Evolutionary conservation across 768 basidiomycete genomes (phyloP), one percentile per base, ranked within the genome.

Genomic region (Amanita molliuscula): DNA sequence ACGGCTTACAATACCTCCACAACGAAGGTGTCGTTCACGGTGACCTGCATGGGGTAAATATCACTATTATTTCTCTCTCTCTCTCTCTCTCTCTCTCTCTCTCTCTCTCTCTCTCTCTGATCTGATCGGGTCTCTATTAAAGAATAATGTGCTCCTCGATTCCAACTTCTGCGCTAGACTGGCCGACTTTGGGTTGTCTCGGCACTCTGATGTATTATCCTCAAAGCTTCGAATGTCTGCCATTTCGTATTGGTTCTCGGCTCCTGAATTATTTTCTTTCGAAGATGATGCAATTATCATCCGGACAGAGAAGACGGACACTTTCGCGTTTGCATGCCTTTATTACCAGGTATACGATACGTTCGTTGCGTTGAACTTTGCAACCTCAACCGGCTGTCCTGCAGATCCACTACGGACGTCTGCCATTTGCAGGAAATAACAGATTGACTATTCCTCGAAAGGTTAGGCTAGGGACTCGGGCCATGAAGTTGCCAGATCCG

Each of bases 81-180:
- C n/a, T 6, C 8, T n/a, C n/a, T n/a, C n/a, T n/a, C n/a, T n/a
- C n/a, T n/a, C n/a, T n/a, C n/a, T n/a, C n/a, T n/a, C n/a, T n/a
- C n/a, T n/a, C n/a, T n/a, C n/a, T n/a, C n/a, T n/a, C n/a, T n/a
- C n/a, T n/a, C n/a, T n/a, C n/a, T n/a, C n/a, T n/a, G n/a, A n/a
- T n/a, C 36, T 33, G 28, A 37, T 26, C 8, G 7, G 11, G 25
- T 2, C 20, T 26, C n/a, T 5, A 4, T 25, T 4, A 13, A 3
- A 48, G 47, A 28, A 23, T 15, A 48, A 48, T 23, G 21, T 48
- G 6, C 35, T 48, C 7, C 35, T 48, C 9, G 47, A 48, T 23
- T 21, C 20, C 28, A 34, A 38, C 26, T 36, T 48, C 10, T 21
- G 21, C 4, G 47, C 25, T 4, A 48, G 23, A 25, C 36, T 48